Percentiles rank a stretch among this genome's conserved stretches.
These are phyloP conservation scores for Talaromyces thailandensis DNA, from an alignment of 495 filamentous ascomycete species.

Conservation along the genomic window DNA sequence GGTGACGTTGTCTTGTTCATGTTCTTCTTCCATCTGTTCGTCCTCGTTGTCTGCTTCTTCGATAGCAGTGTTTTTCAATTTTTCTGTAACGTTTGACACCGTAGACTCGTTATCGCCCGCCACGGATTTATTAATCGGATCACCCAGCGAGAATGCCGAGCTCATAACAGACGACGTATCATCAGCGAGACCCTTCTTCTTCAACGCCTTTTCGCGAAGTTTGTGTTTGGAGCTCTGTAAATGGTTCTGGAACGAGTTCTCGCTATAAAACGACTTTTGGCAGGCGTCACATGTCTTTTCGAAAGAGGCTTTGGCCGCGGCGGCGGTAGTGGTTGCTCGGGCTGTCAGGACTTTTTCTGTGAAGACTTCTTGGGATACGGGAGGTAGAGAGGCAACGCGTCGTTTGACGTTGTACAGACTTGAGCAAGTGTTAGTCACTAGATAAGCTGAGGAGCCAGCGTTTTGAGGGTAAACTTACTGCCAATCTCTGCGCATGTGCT, in stretches of 20 bases:
- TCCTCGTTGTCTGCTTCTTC: conserved; percentile 40
- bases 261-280: conserved; percentile 88
- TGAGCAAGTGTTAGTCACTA: neutral
- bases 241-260: conserved; percentile 93
- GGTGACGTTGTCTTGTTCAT: conserved; percentile 21
- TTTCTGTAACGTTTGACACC: conserved; percentile 71
- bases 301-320: conserved; percentile 82
- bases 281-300: conserved; percentile 76
- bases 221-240: conserved; percentile 86
- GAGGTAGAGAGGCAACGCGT: conserved; percentile 82
- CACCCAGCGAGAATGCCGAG: conserved; percentile 84
- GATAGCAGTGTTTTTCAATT: conserved; percentile 64
- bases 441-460: neutral
- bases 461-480: conserved; percentile 55
- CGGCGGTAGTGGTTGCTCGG: conserved; percentile 71
- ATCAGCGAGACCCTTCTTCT: conserved; percentile 39
- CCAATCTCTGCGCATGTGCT: conserved; percentile 97
- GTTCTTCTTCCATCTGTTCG: conserved; percentile 20
- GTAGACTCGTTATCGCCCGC: conserved; percentile 55
- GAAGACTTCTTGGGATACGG: conserved; percentile 86
- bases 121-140: conserved; percentile 49
- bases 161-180: conserved; percentile 81
- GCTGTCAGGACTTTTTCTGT: conserved; percentile 95
- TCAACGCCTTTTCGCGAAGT: conserved; percentile 46
- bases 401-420: conserved; percentile 98